Evolutionary conservation across 2,329 filamentous ascomycete species (phyloP), one percentile per base, ranked within the genome.

Genomic region (Xylaria sp.): DNA sequence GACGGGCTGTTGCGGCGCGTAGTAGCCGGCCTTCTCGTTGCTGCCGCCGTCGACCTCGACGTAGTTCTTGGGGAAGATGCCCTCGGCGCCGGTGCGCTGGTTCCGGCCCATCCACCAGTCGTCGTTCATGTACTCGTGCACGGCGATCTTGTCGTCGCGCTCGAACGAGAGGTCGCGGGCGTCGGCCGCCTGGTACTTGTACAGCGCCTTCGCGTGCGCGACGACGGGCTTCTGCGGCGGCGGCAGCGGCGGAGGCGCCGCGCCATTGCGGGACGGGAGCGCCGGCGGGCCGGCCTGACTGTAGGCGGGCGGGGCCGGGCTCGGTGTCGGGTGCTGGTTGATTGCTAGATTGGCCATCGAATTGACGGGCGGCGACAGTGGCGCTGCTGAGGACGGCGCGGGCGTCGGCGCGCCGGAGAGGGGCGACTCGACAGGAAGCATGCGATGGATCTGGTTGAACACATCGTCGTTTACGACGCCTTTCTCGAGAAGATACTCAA

Each of bases 91-190:
- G 7, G 92, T 96, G 48, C 91, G 86, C 67, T 88, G 79, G 74
- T 96, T 96, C 64, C 84, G 85, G 63, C 93, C 93, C 80, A 91
- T 88, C 91, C 92, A 97, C 93, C 93, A 97, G 74, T 97, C 92
- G 59, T 87, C 85, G 74, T 97, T 97, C 88, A 96, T 94, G 78
- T 96, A 92, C 75, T 96, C 91, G 62, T 86, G 84, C 19, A 97
- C 89, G 54, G 85, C 82, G 63, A 97, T 80, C 60, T 81, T 80
- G 75, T 97, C 93, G 69, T 92, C 88, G 57, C 88, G 86, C 69
- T 91, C 85, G 55, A 97, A 85, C 2, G 84, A 85, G 59, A 96
- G 80, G 71, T 97, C 93, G 55, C 91, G 91, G 3, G 86, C 82
- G 70, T 96, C 92, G 39, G 88, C 72, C 7, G 88, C 90, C 29